These are phyloP conservation scores for Geotrichum aggregatum DNA, from an alignment of 1,139 yeast genomes.

Conservation along the genomic window DNA sequence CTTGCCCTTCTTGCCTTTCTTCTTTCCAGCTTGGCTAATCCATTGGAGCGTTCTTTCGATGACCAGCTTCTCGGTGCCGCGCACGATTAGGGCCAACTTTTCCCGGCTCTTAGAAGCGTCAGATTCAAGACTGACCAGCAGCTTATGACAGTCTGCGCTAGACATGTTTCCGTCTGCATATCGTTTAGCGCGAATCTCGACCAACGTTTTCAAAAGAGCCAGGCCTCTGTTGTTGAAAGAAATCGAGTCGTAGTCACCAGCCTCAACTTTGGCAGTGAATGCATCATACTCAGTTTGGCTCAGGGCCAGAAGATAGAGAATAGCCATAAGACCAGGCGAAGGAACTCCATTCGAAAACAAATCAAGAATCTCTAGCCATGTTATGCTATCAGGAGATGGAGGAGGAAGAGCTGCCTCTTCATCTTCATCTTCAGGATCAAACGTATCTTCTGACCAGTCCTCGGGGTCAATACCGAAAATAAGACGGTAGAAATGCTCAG, in stretches of 20 bases:
- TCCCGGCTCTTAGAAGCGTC: slow-evolving; percentile 21
- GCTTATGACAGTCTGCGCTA: slow-evolving; percentile 31
- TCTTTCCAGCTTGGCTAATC: slow-evolving; percentile 16
- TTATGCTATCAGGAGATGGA: slow-evolving; percentile 20
- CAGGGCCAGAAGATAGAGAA: slow-evolving; percentile 38
- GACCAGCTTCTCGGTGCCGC: slow-evolving; percentile 38
- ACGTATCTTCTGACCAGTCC: slow-evolving; percentile 31
- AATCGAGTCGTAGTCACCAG: slow-evolving; percentile 20
- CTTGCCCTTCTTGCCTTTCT: background rate
- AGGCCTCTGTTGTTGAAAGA: slow-evolving; percentile 17
- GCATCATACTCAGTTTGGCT: slow-evolving; percentile 26
- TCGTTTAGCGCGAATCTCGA: slow-evolving; percentile 28
- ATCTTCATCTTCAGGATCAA: slow-evolving; percentile 27
- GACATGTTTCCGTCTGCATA: slow-evolving; percentile 35
- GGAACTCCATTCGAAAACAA: slow-evolving; percentile 42
- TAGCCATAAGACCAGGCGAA: slow-evolving; percentile 42
- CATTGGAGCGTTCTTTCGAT: slow-evolving; percentile 30
- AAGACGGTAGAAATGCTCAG: slow-evolving; percentile 47
- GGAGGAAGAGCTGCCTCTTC: slow-evolving; percentile 14
- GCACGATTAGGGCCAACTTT: slow-evolving; percentile 29
- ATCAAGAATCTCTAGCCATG: slow-evolving; percentile 21
- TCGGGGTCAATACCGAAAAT: slow-evolving; percentile 41
- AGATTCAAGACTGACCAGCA: slow-evolving; percentile 21
- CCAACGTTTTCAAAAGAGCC: slow-evolving; percentile 23
- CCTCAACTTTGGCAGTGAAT: slow-evolving; percentile 25